These are phyloP conservation scores for Ophiostoma angusticollis DNA, from an alignment of 2,329 filamentous ascomycete species.

Conservation along the genomic window DNA sequence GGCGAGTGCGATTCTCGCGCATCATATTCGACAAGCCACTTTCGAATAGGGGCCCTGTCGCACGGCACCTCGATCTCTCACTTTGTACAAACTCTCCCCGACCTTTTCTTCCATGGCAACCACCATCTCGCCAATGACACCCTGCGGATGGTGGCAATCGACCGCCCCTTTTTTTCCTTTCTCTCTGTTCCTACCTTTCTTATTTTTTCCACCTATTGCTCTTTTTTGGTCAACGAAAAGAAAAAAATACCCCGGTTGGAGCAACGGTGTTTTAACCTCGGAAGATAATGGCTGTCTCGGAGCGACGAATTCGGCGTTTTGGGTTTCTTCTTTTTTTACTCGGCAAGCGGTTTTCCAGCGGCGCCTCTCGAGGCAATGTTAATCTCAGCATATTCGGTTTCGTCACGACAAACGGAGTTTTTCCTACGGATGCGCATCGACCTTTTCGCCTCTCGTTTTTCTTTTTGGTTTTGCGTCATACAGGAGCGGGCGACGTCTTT, in stretches of 20 bases:
- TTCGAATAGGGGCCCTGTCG: too few relatives aligned
- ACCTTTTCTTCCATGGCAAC: slow-evolving; percentile 11
- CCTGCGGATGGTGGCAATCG: too few relatives aligned
- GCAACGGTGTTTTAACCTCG: slow-evolving; percentile 23
- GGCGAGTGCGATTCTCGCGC: slow-evolving; percentile 8
- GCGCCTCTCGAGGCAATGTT: slow-evolving; percentile 12
- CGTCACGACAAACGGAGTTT: slow-evolving; percentile 28
- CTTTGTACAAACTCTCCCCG: slow-evolving; percentile 1
- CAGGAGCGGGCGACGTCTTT: slow-evolving; percentile 29
- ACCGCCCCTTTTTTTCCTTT: slow-evolving; percentile 18
- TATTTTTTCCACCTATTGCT: slow-evolving; percentile 9
- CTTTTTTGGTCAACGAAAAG: slow-evolving; percentile 14
- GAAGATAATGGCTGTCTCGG: slow-evolving; percentile 27
- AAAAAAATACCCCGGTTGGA: slow-evolving; percentile 21
- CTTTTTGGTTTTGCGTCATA: slow-evolving; percentile 20
- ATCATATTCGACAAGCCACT: too few relatives aligned
- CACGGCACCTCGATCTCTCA: background rate
- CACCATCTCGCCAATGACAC: slow-evolving; percentile 20
- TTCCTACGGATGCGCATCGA: slow-evolving; percentile 18
- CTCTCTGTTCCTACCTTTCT: background rate
- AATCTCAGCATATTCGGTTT: slow-evolving; percentile 18
- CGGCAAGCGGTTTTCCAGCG: slow-evolving; percentile 8
- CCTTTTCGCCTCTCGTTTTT: slow-evolving; percentile 18
- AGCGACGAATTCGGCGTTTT: slow-evolving; percentile 33
- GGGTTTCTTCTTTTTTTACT: slow-evolving; percentile 24